Conservation (phyloP, 2,329 filamentous ascomycete species). For the Pseudogymnoascus sp. region DNA sequence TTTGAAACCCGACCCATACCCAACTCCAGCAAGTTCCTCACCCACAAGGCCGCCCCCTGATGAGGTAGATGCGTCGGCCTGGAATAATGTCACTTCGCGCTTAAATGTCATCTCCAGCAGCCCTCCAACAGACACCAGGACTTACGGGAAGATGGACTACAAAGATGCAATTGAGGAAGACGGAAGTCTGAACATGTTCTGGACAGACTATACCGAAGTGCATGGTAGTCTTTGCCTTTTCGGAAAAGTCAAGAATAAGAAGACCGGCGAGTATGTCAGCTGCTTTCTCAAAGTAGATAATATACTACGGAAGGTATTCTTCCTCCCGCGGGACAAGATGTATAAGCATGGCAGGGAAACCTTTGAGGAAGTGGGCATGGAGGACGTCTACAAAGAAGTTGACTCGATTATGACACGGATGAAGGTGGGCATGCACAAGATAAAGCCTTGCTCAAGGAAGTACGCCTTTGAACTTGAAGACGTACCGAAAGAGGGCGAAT, state of each 20-base stretch:
- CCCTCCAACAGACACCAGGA: conserved; percentile 52
- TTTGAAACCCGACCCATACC: conserved; percentile 58
- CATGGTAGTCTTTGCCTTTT: conserved; percentile 90
- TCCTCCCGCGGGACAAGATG: conserved; percentile 68
- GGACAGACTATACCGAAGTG: conserved; percentile 91
- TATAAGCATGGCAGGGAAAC: conserved; percentile 61
- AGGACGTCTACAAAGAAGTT: conserved; percentile 84
- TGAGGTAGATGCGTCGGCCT: conserved; percentile 70
- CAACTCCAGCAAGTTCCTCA: conserved; percentile 70
- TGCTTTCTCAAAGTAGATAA: conserved; percentile 97
- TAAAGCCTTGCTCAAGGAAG: conserved; percentile 81
- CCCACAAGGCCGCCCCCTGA: conserved; percentile 55
- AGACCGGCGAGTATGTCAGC: conserved; percentile 70
- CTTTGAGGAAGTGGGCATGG: conserved; percentile 73
- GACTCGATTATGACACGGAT: conserved; percentile 81
- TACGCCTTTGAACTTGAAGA: conserved; percentile 90
- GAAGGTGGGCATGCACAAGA: conserved; percentile 84
- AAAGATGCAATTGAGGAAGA: conserved; percentile 89
- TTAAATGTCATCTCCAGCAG: conserved; percentile 78
- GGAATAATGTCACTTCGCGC: conserved; percentile 80
- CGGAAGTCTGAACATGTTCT: conserved; percentile 89
- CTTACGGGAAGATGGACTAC: conserved; percentile 73
- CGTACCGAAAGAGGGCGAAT: conserved; percentile 82
- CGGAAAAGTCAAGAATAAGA: conserved; percentile 90
- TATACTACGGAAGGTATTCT: conserved; percentile 84